Base-by-base conservation (phyloP, 176 grass and related monocot genomes). In the Dendrocalamus sinicus region DNA sequence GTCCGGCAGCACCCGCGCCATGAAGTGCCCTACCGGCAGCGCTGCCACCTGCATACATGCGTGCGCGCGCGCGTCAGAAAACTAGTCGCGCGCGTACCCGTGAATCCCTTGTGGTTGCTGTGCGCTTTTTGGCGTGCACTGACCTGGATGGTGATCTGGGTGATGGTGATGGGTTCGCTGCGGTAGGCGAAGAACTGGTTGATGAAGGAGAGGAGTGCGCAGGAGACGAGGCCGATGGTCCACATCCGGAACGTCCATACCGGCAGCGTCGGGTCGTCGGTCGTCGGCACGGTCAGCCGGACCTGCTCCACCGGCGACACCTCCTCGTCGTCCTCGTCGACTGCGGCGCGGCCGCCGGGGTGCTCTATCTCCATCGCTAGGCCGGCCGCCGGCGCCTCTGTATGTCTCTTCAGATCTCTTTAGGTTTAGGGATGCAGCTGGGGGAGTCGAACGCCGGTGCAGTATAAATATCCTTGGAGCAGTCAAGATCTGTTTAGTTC, bases 131-230 rank as follows among this genome's bases (percentile, higher is more conserved):
- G 47, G 15, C 16, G 12, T 13, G 10, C 11, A 46, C 58, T 30
- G 79, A 90, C 83, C 92, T 91, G 92, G 50, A 89, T 85, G 23
- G 83, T 80, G 89, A 96, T 93, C 84, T 92, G 89, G 9, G 86
- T 89, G 78, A 93, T 88, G 76, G 79, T 19, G 89, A 96, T 78
- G 53, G 94, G 94, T 84, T 96, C 87, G 0, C 68, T 88, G 45
- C 91, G 91, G 91, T 88, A 96, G 14, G 91, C 59, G 89, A 96
- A 96, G 87, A 96, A 96, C 86, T 92, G 91, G 94, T 96, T 91
- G 39, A 96, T 55, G 94, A 96, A 93, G 41, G 83, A 85, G 22
- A 96, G 45, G 40, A 93, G 74, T 23, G 45, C 83, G 90, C 86
- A 94, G 2, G 94, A 91, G 2, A 82, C 7, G 20, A 92, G 60